phyloP scores from a whole-genome alignment of 2,329 filamentous ascomycete species.

The Monosporascus ibericus region DNA sequence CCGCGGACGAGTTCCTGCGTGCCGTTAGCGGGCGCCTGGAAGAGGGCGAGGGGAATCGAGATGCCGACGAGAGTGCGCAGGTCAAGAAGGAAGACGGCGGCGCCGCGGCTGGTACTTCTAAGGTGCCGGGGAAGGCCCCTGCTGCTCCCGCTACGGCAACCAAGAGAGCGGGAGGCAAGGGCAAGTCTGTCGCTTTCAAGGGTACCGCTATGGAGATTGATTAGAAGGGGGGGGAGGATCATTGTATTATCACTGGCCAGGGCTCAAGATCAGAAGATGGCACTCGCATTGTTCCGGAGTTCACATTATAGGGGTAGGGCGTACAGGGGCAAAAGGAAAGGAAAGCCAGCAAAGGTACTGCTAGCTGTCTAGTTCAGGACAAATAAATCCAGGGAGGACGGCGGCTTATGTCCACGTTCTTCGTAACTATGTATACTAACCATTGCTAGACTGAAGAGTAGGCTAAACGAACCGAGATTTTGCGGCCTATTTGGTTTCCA shows the following conservation, averaged over 20 bases:
- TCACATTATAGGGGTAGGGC: no score
- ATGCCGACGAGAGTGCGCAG: constrained; percentile 11
- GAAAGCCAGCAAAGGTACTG: no score
- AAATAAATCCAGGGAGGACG: no score
- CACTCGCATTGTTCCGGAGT: no score
- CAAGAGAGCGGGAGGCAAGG: constrained; percentile 14
- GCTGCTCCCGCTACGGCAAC: constrained; percentile 5
- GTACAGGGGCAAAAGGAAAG: no score
- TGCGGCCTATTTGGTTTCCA: no score
- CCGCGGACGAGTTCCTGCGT: constrained; percentile 23
- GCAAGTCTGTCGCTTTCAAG: constrained; percentile 24
- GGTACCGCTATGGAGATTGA: constrained; percentile 10
- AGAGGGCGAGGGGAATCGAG: constrained; percentile 14
- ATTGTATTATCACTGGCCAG: neutral
- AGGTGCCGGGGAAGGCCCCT: constrained; percentile 20
- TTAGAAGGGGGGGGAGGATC: neutral
- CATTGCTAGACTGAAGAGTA: no score
- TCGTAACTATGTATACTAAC: no score
- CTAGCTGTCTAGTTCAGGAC: no score
- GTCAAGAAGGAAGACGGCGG: constrained; percentile 18
- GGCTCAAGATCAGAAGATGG: no score
- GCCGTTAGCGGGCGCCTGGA: constrained; percentile 23
- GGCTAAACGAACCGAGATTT: no score
- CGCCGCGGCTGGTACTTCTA: constrained; percentile 7
- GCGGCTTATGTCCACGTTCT: no score